Conservation (phyloP, 2,329 filamentous ascomycete genomes). For the Cordyceps javanica region DNA sequence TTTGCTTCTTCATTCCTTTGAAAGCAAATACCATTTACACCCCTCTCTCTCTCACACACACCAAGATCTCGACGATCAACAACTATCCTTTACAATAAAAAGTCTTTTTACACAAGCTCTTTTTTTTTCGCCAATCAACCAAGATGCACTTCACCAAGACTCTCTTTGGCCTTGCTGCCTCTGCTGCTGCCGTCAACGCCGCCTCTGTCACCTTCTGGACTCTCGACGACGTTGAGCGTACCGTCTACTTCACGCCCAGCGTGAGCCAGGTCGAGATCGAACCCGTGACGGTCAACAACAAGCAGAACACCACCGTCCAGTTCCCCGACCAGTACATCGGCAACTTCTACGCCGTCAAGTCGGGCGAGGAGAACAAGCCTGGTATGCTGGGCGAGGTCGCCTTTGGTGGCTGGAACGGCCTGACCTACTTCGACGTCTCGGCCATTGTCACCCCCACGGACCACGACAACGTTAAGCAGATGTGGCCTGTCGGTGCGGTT, state of each 20-base stretch:
- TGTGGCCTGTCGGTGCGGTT: slow-evolving; percentile 38
- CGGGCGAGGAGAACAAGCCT: slow-evolving; percentile 34
- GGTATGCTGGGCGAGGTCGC: slow-evolving; percentile 50
- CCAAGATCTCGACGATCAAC: slow-evolving; percentile 14
- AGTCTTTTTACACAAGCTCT: not conserved
- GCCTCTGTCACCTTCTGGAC: slow-evolving; percentile 53
- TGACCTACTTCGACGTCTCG: slow-evolving; percentile 53
- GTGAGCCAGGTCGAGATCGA: slow-evolving; percentile 29
- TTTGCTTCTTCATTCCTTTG: slow-evolving; percentile 16
- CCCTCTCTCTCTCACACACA: slow-evolving; percentile 14
- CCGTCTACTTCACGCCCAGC: slow-evolving; percentile 45
- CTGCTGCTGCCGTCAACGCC: slow-evolving; percentile 37
- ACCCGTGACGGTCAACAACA: slow-evolving; percentile 33
- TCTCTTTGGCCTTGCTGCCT: slow-evolving; percentile 37
- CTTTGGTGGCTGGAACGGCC: slow-evolving; percentile 41
- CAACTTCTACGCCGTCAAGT: slow-evolving; percentile 44
- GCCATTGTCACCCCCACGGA: slow-evolving; percentile 50
- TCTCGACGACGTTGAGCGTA: slow-evolving; percentile 45
- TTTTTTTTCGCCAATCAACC: slow-evolving; percentile 21
- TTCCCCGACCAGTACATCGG: slow-evolving; percentile 41
- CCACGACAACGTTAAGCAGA: slow-evolving; percentile 46
- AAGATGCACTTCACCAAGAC: slow-evolving; percentile 50
- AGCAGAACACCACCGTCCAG: slow-evolving; percentile 32
- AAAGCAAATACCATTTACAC: slow-evolving; percentile 11
- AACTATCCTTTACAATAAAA: slow-evolving; percentile 10